These are phyloP conservation scores for Pleurozium schreberi DNA, from an alignment of 225 moss, liverwort and hornwort species.

Conservation along the genomic window DNA sequence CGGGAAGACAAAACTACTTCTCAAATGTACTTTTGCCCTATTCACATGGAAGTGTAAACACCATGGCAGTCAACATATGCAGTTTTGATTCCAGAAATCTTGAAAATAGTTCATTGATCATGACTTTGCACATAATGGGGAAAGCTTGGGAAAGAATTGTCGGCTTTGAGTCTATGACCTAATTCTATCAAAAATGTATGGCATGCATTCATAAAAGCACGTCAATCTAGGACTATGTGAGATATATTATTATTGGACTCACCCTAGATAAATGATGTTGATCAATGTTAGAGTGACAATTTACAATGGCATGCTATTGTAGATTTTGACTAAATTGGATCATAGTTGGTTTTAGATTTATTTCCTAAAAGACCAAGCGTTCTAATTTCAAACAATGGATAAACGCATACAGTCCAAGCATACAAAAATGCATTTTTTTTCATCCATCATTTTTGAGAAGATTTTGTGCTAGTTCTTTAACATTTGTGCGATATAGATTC, in stretches of 20 bases:
- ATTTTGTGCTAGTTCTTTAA: neutral
- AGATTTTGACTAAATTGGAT: neutral
- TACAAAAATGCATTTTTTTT: neutral
- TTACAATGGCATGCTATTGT: neutral
- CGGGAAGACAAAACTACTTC: neutral
- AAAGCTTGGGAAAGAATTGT: too few relatives aligned
- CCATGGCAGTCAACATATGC: accelerated
- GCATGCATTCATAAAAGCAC: neutral
- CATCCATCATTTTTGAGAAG: neutral
- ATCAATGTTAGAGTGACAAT: accelerated
- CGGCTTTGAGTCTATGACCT: too few relatives aligned
- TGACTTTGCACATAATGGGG: neutral
- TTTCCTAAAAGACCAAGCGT: accelerated
- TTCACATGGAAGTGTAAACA: neutral
- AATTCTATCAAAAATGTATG: neutral
- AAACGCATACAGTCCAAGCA: neutral
- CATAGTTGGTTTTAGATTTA: neutral
- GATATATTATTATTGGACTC: neutral
- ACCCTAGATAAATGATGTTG: neutral
- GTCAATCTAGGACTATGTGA: accelerated
- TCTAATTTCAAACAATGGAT: neutral
- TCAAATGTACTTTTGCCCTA: neutral
- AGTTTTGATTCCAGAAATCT: neutral
- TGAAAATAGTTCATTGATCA: neutral
- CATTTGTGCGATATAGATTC: neutral